Evolutionary conservation across 2,329 filamentous ascomycete genomes (phyloP).

Genomic region (Trichoderma brevicompactum): DNA sequence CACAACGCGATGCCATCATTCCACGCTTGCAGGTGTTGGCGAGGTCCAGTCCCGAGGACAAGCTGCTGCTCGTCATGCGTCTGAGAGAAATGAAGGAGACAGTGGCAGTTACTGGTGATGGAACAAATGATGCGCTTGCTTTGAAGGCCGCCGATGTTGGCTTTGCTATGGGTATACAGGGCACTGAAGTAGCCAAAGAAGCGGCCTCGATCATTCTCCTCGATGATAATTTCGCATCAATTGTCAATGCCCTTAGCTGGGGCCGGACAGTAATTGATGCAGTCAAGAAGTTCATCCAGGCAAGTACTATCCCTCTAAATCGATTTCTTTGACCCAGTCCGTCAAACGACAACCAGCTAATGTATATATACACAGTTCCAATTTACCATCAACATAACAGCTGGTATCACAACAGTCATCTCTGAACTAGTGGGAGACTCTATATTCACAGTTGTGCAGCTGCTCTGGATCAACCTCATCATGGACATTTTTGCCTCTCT

Average conservation of each 20-base stretch:
- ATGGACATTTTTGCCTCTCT: conserved; percentile 73
- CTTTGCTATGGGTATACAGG: conserved; percentile 70
- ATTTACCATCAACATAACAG: conserved; percentile 72
- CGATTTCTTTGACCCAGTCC: too few species aligned
- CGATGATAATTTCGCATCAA: conserved; percentile 68
- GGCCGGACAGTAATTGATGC: conserved; percentile 66
- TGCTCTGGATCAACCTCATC: conserved; percentile 71
- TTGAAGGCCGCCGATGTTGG: conserved; percentile 69
- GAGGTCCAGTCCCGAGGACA: conserved; percentile 71
- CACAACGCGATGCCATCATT: conserved; percentile 55
- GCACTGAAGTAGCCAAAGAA: conserved; percentile 69
- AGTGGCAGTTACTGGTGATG: conserved; percentile 69
- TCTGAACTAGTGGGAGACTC: conserved; percentile 61
- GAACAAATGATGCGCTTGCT: conserved; percentile 68
- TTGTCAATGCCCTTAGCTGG: conserved; percentile 66
- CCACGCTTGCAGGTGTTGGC: conserved; percentile 70
- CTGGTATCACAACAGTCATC: conserved; percentile 66
- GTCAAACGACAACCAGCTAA: not conserved
- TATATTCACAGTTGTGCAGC: conserved; percentile 65
- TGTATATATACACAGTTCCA: conserved; percentile 50
- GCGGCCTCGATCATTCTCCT: conserved; percentile 68
- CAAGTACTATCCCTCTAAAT: conserved; percentile 31
- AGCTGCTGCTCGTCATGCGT: conserved; percentile 65
- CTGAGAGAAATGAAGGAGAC: conserved; percentile 68
- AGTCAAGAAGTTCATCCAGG: conserved; percentile 67